Evolutionary conservation across 768 basidiomycete genomes (phyloP).

Genomic region (Lactarius indigo): DNA sequence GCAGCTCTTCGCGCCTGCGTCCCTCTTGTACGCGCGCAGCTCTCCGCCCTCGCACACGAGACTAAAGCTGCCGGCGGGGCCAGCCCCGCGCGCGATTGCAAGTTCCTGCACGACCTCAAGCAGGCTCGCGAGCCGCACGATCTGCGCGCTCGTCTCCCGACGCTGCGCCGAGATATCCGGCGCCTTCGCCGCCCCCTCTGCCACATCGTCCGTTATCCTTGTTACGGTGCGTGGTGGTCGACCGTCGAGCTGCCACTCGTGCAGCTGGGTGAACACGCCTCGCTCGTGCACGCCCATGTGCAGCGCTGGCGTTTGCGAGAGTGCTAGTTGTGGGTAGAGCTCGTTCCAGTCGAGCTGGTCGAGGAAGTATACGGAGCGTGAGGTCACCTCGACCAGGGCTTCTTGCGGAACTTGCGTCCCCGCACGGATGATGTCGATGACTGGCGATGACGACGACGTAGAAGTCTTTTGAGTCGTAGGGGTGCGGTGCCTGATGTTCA

Average conservation of each 20-base stretch:
- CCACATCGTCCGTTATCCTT: background rate
- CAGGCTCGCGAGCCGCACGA: constrained; percentile 17
- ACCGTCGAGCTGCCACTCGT: constrained; percentile 38
- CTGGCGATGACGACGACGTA: background rate
- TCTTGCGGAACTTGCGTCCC: constrained; percentile 23
- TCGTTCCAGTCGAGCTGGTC: constrained; percentile 52
- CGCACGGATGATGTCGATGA: constrained; percentile 16
- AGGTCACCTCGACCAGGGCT: constrained; percentile 35
- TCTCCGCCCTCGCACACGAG: constrained; percentile 4
- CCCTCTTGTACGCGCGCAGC: constrained; percentile 4
- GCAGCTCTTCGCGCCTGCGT: constrained; percentile 1
- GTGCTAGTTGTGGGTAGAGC: constrained; percentile 60
- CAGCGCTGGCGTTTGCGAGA: constrained; percentile 63
- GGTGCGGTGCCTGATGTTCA: constrained; percentile 15
- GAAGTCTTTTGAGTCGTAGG: background rate
- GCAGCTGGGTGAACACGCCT: constrained; percentile 50
- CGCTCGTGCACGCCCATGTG: constrained; percentile 55
- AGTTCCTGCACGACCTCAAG: constrained; percentile 18
- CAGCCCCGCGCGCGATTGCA: constrained; percentile 15
- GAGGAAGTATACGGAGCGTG: constrained; percentile 27
- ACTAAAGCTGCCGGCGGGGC: constrained; percentile 11
- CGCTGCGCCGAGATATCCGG: constrained; percentile 1
- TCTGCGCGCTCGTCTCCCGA: background rate
- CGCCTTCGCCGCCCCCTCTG: background rate
- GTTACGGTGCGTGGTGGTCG: background rate